These are phyloP conservation scores for Selenicereus undatus DNA, from an alignment of 148 eudicot species.

Conservation along the genomic window DNA sequence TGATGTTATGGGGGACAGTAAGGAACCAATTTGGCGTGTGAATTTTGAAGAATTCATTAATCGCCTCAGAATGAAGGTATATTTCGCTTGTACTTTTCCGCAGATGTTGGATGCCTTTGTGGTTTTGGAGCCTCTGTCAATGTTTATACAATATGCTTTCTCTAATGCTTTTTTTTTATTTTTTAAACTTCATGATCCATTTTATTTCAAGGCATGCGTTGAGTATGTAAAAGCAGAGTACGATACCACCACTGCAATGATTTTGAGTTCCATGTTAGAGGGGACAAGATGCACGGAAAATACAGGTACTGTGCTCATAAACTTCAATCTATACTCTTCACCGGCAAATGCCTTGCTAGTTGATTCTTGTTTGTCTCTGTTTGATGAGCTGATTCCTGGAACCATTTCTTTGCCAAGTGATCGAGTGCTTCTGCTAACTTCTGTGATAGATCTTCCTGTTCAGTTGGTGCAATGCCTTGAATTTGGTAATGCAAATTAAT, in stretches of 20 bases:
- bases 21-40: constrained; percentile 85
- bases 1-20: constrained; percentile 32
- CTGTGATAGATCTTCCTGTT: background rate
- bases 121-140: background rate
- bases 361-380: background rate
- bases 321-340: background rate
- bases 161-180: constrained; percentile 2
- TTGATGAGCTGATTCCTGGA: background rate
- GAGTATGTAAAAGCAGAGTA: constrained; percentile 49
- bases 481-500: too few relatives aligned
- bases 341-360: background rate
- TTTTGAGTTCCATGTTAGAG: constrained; percentile 67
- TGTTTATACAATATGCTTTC: constrained; percentile 2
- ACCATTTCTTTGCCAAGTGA: background rate
- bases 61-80: constrained; percentile 62
- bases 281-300: constrained; percentile 40
- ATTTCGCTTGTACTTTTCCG: constrained; percentile 1
- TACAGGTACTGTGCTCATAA: constrained; percentile 41
- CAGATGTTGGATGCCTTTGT: background rate
- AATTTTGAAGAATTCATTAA: constrained; percentile 80
- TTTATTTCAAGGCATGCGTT: constrained; percentile 55
- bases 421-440: background rate
- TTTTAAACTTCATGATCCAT: background rate
- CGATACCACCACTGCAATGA: constrained; percentile 53
- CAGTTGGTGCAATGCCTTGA: background rate